These are phyloP conservation scores for Globisporangium cederbergense DNA, from an alignment of 352 stramenopile species.

Conservation along the genomic window DNA sequence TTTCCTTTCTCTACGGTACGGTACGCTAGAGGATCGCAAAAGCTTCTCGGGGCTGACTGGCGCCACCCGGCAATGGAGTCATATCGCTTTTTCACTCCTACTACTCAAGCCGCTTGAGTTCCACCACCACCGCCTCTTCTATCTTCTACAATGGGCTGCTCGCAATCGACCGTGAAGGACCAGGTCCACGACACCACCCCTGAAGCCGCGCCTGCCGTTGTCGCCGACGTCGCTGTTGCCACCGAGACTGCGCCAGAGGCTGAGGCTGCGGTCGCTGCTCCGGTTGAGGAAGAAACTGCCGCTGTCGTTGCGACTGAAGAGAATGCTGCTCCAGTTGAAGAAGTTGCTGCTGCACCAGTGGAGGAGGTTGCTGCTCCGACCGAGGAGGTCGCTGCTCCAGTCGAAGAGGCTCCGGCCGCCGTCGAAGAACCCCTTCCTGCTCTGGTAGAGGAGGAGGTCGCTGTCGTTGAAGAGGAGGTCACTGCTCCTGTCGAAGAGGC, in stretches of 20 bases:
- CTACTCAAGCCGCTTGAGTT: slow-evolving; percentile 14
- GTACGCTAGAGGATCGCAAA: not conserved
- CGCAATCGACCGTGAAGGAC: slow-evolving; percentile 53
- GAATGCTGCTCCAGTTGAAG: slow-evolving; percentile 11
- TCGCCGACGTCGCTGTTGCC: slow-evolving; percentile 3
- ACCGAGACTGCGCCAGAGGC: not conserved
- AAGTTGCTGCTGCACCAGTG: slow-evolving; percentile 2
- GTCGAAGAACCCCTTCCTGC: slow-evolving; percentile 8
- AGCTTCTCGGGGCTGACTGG: not conserved
- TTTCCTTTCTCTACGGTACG: too few relatives aligned
- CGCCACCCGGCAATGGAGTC: not conserved
- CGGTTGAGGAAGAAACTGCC: not conserved
- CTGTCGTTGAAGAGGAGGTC: slow-evolving; percentile 22
- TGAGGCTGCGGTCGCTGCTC: not conserved
- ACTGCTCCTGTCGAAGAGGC: slow-evolving; percentile 19
- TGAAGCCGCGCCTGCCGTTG: slow-evolving; percentile 7
- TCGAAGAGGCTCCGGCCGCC: slow-evolving; percentile 13
- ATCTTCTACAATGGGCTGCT: slow-evolving; percentile 49
- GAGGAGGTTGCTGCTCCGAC: slow-evolving; percentile 14
- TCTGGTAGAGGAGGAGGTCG: slow-evolving; percentile 8
- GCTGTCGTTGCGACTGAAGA: not conserved
- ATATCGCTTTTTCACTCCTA: slow-evolving; percentile 7
- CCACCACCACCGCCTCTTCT: slow-evolving; percentile 10
- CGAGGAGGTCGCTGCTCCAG: slow-evolving; percentile 14
- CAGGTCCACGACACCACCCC: slow-evolving; percentile 30